These are phyloP conservation scores for Globisporangium takayamanum DNA, from an alignment of 352 stramenopile genomes.

Conservation along the genomic window DNA sequence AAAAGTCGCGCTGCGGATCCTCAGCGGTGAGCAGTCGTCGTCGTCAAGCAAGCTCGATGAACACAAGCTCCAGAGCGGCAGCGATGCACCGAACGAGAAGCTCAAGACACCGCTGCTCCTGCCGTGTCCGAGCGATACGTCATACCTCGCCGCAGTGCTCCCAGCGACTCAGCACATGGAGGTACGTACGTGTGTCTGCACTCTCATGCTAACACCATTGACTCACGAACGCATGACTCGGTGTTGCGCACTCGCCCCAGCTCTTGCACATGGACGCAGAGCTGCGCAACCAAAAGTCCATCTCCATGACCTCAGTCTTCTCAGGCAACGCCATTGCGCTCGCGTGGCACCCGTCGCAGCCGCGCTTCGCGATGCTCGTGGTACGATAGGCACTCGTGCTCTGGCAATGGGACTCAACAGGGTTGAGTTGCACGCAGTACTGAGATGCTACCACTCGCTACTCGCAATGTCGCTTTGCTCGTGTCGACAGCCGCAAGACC, in stretches of 20 bases:
- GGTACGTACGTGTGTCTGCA: conserved; percentile 18
- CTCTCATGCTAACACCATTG: not conserved
- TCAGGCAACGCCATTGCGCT: conserved; percentile 51
- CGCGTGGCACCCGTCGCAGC: conserved; percentile 48
- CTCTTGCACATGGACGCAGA: conserved; percentile 68
- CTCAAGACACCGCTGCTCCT: conserved; percentile 29
- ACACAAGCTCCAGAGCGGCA: conserved; percentile 39
- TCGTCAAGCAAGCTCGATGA: conserved; percentile 34
- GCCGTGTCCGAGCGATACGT: conserved; percentile 25
- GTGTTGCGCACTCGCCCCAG: conserved; percentile 11
- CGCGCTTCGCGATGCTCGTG: conserved; percentile 48
- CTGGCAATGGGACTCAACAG: not conserved
- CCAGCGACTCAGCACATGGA: conserved; percentile 49
- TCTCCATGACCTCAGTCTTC: conserved; percentile 53
- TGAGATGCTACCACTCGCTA: not conserved
- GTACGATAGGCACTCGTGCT: conserved; percentile 15
- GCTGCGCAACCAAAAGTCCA: conserved; percentile 52
- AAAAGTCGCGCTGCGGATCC: conserved; percentile 34
- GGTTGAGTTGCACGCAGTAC: not conserved
- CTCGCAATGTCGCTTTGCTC: not conserved
- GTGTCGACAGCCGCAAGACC: conserved; percentile 42
- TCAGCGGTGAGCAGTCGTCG: conserved; percentile 41
- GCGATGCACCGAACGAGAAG: conserved; percentile 33
- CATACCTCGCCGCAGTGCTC: conserved; percentile 39
- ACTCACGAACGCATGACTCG: not conserved